These are phyloP conservation scores for Rhizomucor pusillus DNA, from an alignment of 371 early-diverging fungal genomes.

Conservation along the genomic window DNA sequence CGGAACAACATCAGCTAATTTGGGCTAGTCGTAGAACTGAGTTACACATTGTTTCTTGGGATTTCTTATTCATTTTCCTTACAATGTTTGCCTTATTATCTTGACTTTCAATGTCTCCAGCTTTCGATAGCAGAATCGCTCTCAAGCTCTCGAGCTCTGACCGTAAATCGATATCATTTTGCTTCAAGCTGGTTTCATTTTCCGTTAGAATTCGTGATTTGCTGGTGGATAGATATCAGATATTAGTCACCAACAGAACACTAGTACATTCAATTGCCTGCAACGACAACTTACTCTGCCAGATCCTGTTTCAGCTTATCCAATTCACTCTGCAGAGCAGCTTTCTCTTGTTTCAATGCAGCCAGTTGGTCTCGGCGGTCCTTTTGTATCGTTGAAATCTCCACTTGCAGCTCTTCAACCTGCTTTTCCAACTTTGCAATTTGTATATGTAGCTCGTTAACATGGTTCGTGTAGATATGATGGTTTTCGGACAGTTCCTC, in stretches of 20 bases:
- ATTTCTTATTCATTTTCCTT: not conserved
- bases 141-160: slow-evolving; percentile 43
- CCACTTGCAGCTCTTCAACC: slow-evolving; percentile 47
- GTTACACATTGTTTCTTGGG: not conserved
- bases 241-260: too few species aligned
- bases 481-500: slow-evolving; percentile 52
- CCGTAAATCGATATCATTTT: slow-evolving; percentile 28
- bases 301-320: slow-evolving; percentile 25
- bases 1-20: slow-evolving; percentile 11
- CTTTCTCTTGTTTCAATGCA: slow-evolving; percentile 25
- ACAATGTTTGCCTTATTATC: not conserved
- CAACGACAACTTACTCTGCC: slow-evolving; percentile 27
- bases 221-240: slow-evolving; percentile 12
- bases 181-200: slow-evolving; percentile 25
- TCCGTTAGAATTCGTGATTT: slow-evolving; percentile 28
- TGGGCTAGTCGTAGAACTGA: slow-evolving; percentile 1
- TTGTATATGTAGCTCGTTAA: slow-evolving; percentile 48
- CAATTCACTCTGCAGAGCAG: slow-evolving; percentile 22
- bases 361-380: slow-evolving; percentile 24
- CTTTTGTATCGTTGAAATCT: slow-evolving; percentile 29
- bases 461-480: slow-evolving; percentile 52
- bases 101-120: slow-evolving; percentile 25
- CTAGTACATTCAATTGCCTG: too few species aligned
- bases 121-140: slow-evolving; percentile 39
- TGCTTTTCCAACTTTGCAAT: slow-evolving; percentile 56